Evolutionary conservation across 345 rosid species (phyloP).

Genomic region (Eutrema japonicum): DNA sequence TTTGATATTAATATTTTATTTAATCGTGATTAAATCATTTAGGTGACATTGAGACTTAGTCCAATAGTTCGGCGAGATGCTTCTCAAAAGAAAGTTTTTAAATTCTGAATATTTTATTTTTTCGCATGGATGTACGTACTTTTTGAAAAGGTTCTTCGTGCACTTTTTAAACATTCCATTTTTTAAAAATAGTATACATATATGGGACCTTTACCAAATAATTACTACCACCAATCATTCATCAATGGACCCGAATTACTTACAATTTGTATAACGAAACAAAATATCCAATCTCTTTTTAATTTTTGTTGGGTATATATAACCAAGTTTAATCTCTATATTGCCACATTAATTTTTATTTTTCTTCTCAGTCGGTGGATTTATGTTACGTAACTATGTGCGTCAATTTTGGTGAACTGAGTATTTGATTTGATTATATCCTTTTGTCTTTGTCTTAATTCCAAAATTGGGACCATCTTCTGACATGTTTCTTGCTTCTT

Average conservation of each 20-base stretch:
- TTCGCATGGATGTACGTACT: slow-evolving; percentile 8
- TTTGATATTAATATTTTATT: too few relatives aligned
- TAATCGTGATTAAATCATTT: not conserved
- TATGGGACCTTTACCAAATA: slow-evolving; percentile 34
- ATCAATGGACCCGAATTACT: slow-evolving; percentile 9
- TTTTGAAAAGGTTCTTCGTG: slow-evolving; percentile 31
- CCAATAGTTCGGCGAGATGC: slow-evolving; percentile 32
- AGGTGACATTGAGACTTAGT: not conserved
- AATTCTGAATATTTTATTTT: not conserved
- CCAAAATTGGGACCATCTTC: too few relatives aligned
- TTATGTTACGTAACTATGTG: not conserved
- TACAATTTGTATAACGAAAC: not conserved
- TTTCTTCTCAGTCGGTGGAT: slow-evolving; percentile 25
- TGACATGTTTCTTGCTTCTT: too few relatives aligned
- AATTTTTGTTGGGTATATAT: not conserved
- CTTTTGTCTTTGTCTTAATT: too few relatives aligned
- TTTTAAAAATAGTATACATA: slow-evolving; percentile 2
- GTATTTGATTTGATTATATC: too few relatives aligned
- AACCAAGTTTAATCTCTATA: not conserved
- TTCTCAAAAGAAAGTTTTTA: not conserved
- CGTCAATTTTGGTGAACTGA: too few relatives aligned
- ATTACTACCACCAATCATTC: slow-evolving; percentile 28
- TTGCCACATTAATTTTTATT: not conserved
- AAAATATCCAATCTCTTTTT: slow-evolving; percentile 14
- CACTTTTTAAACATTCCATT: slow-evolving; percentile 41